phyloP scores from a whole-genome alignment of 768 basidiomycete genomes.

The Lactarius indigo region DNA sequence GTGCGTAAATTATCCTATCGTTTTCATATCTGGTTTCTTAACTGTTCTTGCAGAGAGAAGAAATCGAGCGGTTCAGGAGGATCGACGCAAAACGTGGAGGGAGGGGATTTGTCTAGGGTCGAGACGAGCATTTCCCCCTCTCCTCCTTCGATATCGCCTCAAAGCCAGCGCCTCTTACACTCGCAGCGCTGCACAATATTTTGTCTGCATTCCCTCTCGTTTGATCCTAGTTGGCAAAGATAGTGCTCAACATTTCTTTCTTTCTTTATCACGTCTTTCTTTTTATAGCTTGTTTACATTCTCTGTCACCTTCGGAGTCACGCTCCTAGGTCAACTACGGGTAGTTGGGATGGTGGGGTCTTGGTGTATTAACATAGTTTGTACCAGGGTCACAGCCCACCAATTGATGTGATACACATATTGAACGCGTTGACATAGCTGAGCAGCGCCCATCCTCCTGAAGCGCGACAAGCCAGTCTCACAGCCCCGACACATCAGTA shows the following conservation, averaged over 20 bases:
- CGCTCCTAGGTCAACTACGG: not conserved
- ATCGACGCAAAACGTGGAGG: slow-evolving; percentile 90
- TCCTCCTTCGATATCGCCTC: not conserved
- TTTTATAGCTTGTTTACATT: not conserved
- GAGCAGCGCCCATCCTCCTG: not conserved
- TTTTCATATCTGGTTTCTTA: not conserved
- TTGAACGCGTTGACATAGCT: not conserved
- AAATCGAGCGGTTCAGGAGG: slow-evolving; percentile 80
- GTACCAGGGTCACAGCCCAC: not conserved
- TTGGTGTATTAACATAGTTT: not conserved
- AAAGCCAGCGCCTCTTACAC: not conserved
- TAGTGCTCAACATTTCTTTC: not conserved
- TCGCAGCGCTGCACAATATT: not conserved
- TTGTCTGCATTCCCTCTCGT: not conserved
- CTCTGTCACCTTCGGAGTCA: not conserved
- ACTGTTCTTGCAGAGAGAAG: slow-evolving; percentile 52
- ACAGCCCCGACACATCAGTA: not conserved
- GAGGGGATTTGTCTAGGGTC: slow-evolving; percentile 70
- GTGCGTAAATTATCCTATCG: slow-evolving; percentile 39
- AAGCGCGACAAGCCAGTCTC: not conserved
- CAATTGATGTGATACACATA: not conserved
- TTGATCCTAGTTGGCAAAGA: not conserved
- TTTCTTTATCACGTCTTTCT: not conserved
- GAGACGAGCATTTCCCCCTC: not conserved
- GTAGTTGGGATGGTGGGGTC: not conserved